phyloP scores from a whole-genome alignment of 192 early-diverging fungal genomes.

The Backusella westeae region DNA sequence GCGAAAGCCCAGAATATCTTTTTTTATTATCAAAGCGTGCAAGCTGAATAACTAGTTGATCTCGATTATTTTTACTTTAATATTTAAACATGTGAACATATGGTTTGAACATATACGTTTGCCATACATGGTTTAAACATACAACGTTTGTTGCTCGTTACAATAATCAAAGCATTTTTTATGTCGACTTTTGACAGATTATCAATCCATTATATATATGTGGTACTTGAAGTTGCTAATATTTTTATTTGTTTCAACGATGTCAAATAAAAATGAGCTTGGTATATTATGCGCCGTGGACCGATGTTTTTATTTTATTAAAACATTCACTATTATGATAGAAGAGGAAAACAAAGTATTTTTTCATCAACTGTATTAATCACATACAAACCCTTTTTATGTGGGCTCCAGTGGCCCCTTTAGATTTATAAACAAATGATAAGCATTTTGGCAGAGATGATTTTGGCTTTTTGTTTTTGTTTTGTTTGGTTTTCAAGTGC shows the following conservation, averaged over 20 bases:
- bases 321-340: not conserved
- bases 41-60: not conserved
- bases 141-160: not conserved
- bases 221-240: not conserved
- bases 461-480: not conserved
- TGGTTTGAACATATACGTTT: not conserved
- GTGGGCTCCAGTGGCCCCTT: not conserved
- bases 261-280: not conserved
- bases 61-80: not conserved
- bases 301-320: not conserved
- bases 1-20: not conserved
- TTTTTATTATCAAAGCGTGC: not conserved
- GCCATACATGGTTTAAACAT: not conserved
- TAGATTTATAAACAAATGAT: not conserved
- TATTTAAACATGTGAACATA: not conserved
- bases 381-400: not conserved
- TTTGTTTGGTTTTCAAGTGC: not conserved
- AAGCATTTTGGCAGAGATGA: not conserved
- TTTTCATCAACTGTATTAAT: not conserved
- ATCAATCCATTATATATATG: not conserved
- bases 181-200: not conserved
- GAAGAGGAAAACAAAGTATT: not conserved
- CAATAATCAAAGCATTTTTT: not conserved
- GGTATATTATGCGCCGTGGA: not conserved
- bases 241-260: not conserved